Evolutionary conservation across 75 land plant species (phyloP).

Genomic region (Pinus taeda): DNA sequence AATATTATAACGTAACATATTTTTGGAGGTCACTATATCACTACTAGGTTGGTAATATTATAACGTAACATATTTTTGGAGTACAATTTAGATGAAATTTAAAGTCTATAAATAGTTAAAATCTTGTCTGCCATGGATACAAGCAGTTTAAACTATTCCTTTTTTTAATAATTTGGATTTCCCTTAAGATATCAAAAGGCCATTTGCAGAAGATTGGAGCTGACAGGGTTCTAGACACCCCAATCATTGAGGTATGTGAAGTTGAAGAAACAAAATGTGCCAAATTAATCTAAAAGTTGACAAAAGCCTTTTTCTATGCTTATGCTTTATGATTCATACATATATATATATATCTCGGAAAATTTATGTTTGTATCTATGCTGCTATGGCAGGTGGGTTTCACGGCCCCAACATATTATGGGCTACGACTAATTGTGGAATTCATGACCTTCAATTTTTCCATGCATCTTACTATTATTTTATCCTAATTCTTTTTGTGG

Average conservation of each 20-base stretch:
- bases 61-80: neutral
- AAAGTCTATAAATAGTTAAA: neutral
- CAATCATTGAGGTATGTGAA: constrained; percentile 78
- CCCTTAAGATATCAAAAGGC: constrained; percentile 71
- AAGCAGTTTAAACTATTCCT: neutral
- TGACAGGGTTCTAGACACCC: constrained; percentile 87
- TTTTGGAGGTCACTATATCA: no score
- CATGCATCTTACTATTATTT: constrained; percentile 69
- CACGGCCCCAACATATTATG: constrained; percentile 88
- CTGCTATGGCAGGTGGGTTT: constrained; percentile 74
- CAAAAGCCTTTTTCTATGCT: neutral
- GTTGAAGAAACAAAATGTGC: neutral
- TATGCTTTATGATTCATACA: neutral
- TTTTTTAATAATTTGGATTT: neutral
- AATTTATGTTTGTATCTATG: constrained; percentile 6
- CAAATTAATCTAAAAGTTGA: neutral
- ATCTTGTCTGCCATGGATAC: neutral
- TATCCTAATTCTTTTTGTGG: neutral
- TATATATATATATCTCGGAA: neutral
- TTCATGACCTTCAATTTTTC: constrained; percentile 99
- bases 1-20: constrained; percentile 82
- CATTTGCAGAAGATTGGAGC: constrained; percentile 86
- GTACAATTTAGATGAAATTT: neutral
- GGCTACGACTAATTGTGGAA: constrained; percentile 82
- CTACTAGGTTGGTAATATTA: no score